Evolutionary conservation across 305 asterid species (phyloP).

Genomic region (Plantago coronopus): DNA sequence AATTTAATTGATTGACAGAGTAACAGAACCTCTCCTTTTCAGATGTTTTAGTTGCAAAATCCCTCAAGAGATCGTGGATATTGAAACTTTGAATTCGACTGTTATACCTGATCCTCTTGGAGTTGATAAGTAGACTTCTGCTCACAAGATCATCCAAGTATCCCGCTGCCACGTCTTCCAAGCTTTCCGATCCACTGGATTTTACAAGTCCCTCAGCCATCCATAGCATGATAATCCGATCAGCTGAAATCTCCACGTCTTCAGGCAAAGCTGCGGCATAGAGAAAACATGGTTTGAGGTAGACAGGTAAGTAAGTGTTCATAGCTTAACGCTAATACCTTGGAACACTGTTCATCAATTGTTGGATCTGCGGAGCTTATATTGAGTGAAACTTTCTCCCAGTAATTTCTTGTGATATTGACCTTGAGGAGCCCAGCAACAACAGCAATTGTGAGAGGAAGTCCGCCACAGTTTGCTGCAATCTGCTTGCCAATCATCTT

Average conservation of each 20-base stretch:
- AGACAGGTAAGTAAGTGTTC: not conserved
- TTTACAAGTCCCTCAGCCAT: conserved; percentile 4
- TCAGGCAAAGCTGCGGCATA: not conserved
- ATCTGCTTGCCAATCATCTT: not conserved
- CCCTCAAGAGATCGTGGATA: not conserved
- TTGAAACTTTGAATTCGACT: not conserved
- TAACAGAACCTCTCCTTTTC: not conserved
- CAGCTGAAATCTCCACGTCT: not conserved
- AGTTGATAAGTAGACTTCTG: conserved; percentile 3
- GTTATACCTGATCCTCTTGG: not conserved
- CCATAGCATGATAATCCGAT: not conserved
- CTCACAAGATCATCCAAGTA: not conserved
- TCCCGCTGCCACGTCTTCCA: conserved; percentile 6
- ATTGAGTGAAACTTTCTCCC: not conserved
- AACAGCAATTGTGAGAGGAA: not conserved
- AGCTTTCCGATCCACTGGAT: not conserved
- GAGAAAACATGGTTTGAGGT: conserved; percentile 8
- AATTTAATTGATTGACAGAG: not conserved
- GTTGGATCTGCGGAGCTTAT: not conserved
- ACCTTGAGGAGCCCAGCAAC: conserved; percentile 3
- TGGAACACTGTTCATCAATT: not conserved
- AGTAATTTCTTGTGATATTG: not conserved
- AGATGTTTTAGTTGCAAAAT: not conserved
- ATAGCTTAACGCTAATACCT: not conserved
- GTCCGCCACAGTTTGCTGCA: not conserved